Conservation (phyloP, 768 basidiomycete species). For the Pulveroboletus sp. region DNA sequence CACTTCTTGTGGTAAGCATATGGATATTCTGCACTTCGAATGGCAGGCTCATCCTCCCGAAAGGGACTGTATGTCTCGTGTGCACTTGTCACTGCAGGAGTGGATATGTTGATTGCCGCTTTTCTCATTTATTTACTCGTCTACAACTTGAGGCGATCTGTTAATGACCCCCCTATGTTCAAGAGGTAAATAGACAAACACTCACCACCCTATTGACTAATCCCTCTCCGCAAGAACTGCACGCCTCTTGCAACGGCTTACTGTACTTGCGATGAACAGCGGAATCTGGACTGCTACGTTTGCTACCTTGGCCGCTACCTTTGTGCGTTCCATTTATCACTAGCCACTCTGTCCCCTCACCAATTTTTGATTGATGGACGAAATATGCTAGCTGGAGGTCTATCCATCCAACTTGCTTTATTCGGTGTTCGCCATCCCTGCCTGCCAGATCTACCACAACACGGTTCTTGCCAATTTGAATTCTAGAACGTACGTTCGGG, state of each 20-base stretch:
- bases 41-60: not conserved
- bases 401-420: not conserved
- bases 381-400: not conserved
- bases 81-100: not conserved
- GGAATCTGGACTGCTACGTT: conserved; percentile 50
- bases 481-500: conserved; percentile 5
- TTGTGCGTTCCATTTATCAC: conserved; percentile 3
- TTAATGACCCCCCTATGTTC: not conserved
- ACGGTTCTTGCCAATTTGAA: conserved; percentile 18
- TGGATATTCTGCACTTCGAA: not conserved
- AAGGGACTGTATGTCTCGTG: not conserved
- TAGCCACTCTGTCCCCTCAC: too few relatives aligned
- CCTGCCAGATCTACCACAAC: conserved; percentile 14
- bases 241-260: conserved; percentile 7
- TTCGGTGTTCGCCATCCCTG: not conserved
- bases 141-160: not conserved
- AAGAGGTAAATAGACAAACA: not conserved
- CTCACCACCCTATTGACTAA: not conserved
- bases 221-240: conserved; percentile 1
- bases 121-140: conserved; percentile 5
- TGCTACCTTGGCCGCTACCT: conserved; percentile 37
- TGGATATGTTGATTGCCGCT: conserved; percentile 5
- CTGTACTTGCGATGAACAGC: conserved; percentile 11
- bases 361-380: not conserved
- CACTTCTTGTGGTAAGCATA: not conserved